phyloP scores from a whole-genome alignment of 169 alveolate species.

The Eimeria sp. region DNA sequence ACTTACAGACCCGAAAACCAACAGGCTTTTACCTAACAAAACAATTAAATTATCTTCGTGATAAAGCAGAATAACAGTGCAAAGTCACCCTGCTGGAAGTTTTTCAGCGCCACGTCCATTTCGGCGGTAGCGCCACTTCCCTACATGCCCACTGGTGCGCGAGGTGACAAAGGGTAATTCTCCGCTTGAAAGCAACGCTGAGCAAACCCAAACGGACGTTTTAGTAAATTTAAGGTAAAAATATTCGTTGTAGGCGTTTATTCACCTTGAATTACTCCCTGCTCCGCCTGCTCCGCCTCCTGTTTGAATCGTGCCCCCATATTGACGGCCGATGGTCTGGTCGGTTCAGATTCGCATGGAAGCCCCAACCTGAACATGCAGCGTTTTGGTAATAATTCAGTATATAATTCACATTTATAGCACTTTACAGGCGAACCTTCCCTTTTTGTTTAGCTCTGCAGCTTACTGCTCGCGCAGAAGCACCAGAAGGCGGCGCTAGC shows the following conservation, averaged over 20 bases:
- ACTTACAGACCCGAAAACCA: background rate
- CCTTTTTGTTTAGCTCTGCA: background rate
- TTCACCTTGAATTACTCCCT: background rate
- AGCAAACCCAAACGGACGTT: background rate
- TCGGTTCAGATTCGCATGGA: background rate
- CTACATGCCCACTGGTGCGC: conserved; percentile 14
- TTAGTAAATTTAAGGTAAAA: background rate
- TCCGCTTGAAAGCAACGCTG: background rate
- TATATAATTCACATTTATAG: background rate
- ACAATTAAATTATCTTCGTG: background rate
- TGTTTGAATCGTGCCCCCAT: background rate
- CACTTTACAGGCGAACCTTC: background rate
- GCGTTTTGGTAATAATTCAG: background rate
- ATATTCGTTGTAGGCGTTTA: background rate
- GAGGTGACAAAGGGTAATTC: background rate
- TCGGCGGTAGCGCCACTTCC: background rate
- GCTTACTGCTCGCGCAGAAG: background rate
- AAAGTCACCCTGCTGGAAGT: background rate
- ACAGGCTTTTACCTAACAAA: background rate
- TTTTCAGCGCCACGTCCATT: background rate
- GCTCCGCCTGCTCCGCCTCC: background rate
- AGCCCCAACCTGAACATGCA: conserved; percentile 8
- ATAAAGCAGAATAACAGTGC: background rate
- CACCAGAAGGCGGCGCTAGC: background rate
- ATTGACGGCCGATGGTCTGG: conserved; percentile 3